Percentiles rank a stretch among this genome's conserved stretches.
Conservation (phyloP, 1,139 yeast species). For the Debaryomycetaceae sp. region DNA sequence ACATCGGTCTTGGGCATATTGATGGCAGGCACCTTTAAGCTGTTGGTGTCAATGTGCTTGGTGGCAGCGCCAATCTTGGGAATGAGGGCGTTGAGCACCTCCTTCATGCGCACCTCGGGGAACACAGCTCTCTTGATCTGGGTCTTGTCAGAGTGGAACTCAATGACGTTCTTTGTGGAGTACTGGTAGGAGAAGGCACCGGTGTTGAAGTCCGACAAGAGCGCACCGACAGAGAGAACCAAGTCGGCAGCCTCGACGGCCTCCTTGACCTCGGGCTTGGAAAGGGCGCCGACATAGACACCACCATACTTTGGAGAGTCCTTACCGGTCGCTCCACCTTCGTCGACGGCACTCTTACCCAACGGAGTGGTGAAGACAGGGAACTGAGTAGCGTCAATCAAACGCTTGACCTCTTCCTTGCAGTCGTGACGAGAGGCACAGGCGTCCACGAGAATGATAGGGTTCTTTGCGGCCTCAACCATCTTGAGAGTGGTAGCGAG, state of each 20-base stretch:
- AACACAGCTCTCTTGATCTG: conserved; percentile 24
- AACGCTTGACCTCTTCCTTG: conserved; percentile 17
- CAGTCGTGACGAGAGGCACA: conserved; percentile 26
- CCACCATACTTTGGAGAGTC: conserved; percentile 17
- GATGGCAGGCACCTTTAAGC: conserved; percentile 6
- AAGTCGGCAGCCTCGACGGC: conserved; percentile 11
- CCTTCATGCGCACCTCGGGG: conserved; percentile 28
- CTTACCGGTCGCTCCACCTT: conserved; percentile 21
- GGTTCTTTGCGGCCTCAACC: conserved; percentile 18
- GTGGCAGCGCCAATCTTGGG: conserved; percentile 3
- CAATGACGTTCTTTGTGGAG: conserved; percentile 25
- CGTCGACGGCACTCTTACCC: conserved; percentile 12
- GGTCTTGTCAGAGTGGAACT: conserved; percentile 30
- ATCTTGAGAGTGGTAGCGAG: conserved; percentile 17
- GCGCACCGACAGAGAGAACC: conserved; percentile 15
- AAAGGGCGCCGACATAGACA: conserved; percentile 12
- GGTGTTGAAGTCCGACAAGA: conserved; percentile 30
- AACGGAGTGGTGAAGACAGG: conserved; percentile 12
- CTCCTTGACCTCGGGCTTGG: conserved; percentile 10
- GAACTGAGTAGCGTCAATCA: conserved; percentile 22
- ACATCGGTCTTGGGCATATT: conserved; percentile 13
- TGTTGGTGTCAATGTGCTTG: conserved; percentile 4
- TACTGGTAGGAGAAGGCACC: conserved; percentile 30
- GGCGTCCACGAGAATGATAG: conserved; percentile 26
- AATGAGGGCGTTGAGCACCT: conserved; percentile 11